Evolutionary conservation across 352 stramenopile species (phyloP).

Genomic region (Globisporangium okanoganense): DNA sequence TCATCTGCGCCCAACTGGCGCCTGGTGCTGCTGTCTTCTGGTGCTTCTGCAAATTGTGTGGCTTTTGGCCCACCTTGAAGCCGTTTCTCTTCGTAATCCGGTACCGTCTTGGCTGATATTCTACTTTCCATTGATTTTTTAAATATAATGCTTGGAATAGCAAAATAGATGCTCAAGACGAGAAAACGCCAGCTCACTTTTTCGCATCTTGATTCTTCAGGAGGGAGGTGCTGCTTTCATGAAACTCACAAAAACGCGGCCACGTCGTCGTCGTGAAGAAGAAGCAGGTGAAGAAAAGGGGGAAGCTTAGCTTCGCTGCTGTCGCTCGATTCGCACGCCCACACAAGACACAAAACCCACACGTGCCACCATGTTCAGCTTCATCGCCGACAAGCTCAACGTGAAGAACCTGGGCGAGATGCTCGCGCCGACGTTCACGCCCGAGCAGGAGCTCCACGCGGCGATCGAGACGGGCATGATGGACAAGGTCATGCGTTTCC

Average conservation of each 20-base stretch:
- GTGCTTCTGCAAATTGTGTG: neutral
- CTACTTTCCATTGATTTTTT: too few species aligned
- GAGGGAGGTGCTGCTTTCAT: neutral
- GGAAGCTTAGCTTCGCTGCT: neutral
- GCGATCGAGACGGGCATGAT: slow-evolving; percentile 70
- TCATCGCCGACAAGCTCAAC: slow-evolving; percentile 87
- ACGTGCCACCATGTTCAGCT: slow-evolving; percentile 71
- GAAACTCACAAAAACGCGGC: slow-evolving; percentile 7
- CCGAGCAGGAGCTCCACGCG: slow-evolving; percentile 81
- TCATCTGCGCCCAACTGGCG: neutral
- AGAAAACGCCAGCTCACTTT: neutral
- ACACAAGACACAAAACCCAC: neutral
- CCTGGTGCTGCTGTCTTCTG: neutral
- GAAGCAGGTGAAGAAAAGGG: neutral
- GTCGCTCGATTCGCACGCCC: neutral
- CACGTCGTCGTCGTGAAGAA: slow-evolving; percentile 9
- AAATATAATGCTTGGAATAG: too few species aligned
- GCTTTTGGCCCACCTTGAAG: neutral
- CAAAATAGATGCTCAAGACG: neutral
- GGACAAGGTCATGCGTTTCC: slow-evolving; percentile 66
- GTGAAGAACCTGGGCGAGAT: slow-evolving; percentile 88
- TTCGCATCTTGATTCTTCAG: neutral
- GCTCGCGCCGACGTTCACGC: slow-evolving; percentile 80
- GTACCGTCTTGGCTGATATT: neutral
- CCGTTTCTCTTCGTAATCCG: neutral